Conservation (phyloP, 495 filamentous ascomycete genomes). For the Oidiodendron maius region DNA sequence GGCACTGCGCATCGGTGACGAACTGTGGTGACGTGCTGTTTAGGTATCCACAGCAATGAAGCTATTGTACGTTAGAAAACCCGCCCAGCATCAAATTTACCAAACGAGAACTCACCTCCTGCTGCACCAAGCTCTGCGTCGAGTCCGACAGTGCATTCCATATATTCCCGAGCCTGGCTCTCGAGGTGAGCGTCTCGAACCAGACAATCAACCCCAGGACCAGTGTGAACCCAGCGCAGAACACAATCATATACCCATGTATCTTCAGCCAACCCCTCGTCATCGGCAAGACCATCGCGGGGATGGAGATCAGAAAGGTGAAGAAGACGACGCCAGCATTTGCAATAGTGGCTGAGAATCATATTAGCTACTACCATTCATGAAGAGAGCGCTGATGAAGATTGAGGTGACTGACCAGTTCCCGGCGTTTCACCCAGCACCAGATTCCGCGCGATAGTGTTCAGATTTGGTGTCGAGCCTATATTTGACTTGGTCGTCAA, state of each 20-base stretch:
- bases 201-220: slow-evolving; percentile 60
- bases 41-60: slow-evolving; percentile 69
- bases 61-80: slow-evolving; percentile 35
- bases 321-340: slow-evolving; percentile 57
- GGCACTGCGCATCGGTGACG: slow-evolving; percentile 53
- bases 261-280: slow-evolving; percentile 53
- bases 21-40: slow-evolving; percentile 62
- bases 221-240: slow-evolving; percentile 58
- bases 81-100: slow-evolving; percentile 3
- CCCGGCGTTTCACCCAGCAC: slow-evolving; percentile 53
- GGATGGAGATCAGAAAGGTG: slow-evolving; percentile 50
- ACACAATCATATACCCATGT: slow-evolving; percentile 51
- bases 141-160: slow-evolving; percentile 46
- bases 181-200: slow-evolving; percentile 61
- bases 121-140: slow-evolving; percentile 59
- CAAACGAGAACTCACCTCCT: slow-evolving; percentile 40
- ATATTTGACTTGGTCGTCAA: slow-evolving; percentile 48
- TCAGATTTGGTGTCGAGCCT: slow-evolving; percentile 36
- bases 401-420: slow-evolving; percentile 38
- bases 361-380: too few relatives aligned
- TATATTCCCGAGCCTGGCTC: slow-evolving; percentile 45
- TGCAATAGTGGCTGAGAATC: slow-evolving; percentile 49
- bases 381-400: not conserved
- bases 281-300: slow-evolving; percentile 51
- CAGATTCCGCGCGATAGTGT: slow-evolving; percentile 55